These are phyloP conservation scores for Monosporascus sp. DNA, from an alignment of 2,329 filamentous ascomycete species.

Conservation along the genomic window DNA sequence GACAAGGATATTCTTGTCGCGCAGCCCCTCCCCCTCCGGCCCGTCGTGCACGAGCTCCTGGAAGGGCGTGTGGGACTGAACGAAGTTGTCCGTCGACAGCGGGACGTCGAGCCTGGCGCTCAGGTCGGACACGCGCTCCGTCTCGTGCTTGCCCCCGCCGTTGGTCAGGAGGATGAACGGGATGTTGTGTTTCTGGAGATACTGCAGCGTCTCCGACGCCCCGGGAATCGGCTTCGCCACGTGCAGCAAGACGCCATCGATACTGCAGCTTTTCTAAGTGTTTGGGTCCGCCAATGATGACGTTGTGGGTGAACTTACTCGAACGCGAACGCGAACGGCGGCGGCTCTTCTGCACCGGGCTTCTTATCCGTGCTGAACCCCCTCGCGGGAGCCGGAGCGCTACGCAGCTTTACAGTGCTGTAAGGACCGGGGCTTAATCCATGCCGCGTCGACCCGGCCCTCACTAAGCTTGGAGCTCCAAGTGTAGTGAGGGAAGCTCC, in stretches of 20 bases:
- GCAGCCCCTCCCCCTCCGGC: constrained; percentile 35
- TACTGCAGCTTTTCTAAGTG: constrained; percentile 35
- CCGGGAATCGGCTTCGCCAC: constrained; percentile 73
- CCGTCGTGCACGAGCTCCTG: constrained; percentile 57
- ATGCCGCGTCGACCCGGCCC: not conserved
- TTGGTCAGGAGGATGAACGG: constrained; percentile 96
- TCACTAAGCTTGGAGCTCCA: not conserved
- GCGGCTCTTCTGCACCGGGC: constrained; percentile 7
- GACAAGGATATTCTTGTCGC: constrained; percentile 65
- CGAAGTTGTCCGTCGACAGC: constrained; percentile 64
- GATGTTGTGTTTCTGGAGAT: constrained; percentile 68
- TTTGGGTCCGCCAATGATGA: constrained; percentile 2
- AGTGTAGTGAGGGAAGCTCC: not conserved
- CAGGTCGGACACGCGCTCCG: constrained; percentile 65
- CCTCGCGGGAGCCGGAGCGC: not conserved
- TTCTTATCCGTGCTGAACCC: constrained; percentile 3
- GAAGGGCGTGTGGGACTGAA: constrained; percentile 91
- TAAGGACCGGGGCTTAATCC: not conserved
- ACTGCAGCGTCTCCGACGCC: constrained; percentile 66
- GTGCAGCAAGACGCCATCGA: constrained; percentile 93
- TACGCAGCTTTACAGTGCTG: not conserved
- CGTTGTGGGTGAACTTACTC: constrained; percentile 26
- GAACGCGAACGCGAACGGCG: constrained; percentile 26
- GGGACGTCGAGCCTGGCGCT: constrained; percentile 58
- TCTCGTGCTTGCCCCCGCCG: constrained; percentile 82